Conservation (phyloP, 2,329 filamentous ascomycete species). For the Aspergillus sp. region DNA sequence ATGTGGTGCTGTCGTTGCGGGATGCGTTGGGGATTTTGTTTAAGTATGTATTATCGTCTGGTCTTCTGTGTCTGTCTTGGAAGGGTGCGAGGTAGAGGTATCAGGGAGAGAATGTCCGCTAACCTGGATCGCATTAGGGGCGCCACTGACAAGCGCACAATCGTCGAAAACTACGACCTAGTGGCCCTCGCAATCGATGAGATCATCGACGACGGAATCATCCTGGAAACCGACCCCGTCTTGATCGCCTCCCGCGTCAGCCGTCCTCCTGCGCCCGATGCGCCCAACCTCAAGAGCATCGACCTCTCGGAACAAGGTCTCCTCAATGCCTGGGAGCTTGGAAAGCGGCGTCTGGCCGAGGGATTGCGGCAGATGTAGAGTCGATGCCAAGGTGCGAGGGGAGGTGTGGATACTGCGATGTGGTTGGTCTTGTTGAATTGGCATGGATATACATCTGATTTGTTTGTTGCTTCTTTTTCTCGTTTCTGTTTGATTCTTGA, state of each 20-base stretch:
- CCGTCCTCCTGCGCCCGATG: slow-evolving; percentile 85
- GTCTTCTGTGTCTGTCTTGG: neutral
- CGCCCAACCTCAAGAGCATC: slow-evolving; percentile 83
- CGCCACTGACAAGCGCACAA: slow-evolving; percentile 94
- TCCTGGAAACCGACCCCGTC: slow-evolving; percentile 94
- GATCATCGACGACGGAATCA: slow-evolving; percentile 91
- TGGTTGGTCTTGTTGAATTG: slow-evolving; percentile 19
- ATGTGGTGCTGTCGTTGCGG: slow-evolving; percentile 84
- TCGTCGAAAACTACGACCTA: slow-evolving; percentile 98
- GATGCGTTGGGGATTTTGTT: slow-evolving; percentile 88
- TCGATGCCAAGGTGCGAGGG: neutral
- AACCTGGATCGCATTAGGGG: slow-evolving; percentile 59
- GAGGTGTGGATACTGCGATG: slow-evolving; percentile 1
- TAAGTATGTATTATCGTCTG: slow-evolving; percentile 62
- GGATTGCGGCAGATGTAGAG: slow-evolving; percentile 66
- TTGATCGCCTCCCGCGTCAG: slow-evolving; percentile 91
- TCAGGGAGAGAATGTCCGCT: neutral
- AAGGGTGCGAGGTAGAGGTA: no score
- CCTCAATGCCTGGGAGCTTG: slow-evolving; percentile 90
- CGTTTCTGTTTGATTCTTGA: slow-evolving; percentile 19
- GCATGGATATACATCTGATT: slow-evolving; percentile 14
- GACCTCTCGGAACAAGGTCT: slow-evolving; percentile 95
- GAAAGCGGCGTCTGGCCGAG: slow-evolving; percentile 87
- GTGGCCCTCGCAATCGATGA: slow-evolving; percentile 93
- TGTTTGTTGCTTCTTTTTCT: slow-evolving; percentile 13